These are phyloP conservation scores for Colletotrichum tabaci DNA, from an alignment of 2,329 filamentous ascomycete genomes.

Conservation along the genomic window DNA sequence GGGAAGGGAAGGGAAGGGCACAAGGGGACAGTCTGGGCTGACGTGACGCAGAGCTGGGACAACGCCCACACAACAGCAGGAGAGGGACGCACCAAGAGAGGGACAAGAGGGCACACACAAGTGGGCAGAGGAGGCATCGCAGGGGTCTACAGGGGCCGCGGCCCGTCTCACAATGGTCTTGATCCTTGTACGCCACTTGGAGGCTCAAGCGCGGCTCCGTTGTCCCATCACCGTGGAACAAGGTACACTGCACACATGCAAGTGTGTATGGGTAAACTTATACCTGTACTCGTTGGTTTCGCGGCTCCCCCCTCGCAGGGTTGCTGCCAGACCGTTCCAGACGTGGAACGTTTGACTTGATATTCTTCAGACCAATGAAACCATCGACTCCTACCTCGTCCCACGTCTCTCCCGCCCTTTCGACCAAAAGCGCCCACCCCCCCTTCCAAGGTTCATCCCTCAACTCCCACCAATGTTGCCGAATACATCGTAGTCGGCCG, in stretches of 20 bases:
- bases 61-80: neutral
- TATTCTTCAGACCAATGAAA: constrained; percentile 38
- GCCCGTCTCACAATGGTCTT: constrained; percentile 39
- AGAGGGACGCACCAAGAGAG: neutral
- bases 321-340: constrained; percentile 32
- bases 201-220: constrained; percentile 37
- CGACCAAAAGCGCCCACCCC: neutral
- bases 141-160: constrained; percentile 32
- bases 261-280: too few relatives aligned
- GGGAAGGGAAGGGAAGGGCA: too few relatives aligned
- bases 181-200: constrained; percentile 40
- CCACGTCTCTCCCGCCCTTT: constrained; percentile 27
- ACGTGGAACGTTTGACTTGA: constrained; percentile 39
- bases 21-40: constrained; percentile 10
- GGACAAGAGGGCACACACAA: too few relatives aligned
- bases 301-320: constrained; percentile 18
- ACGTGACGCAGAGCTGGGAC: constrained; percentile 35
- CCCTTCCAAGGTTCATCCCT: constrained; percentile 12
- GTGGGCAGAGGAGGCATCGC: neutral
- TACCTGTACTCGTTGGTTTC: neutral
- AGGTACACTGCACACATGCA: too few relatives aligned
- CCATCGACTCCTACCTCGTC: constrained; percentile 25
- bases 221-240: neutral
- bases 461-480: neutral
- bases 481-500: neutral